phyloP scores from a whole-genome alignment of 176 grass and related monocot species.

The Musa beccarii region DNA sequence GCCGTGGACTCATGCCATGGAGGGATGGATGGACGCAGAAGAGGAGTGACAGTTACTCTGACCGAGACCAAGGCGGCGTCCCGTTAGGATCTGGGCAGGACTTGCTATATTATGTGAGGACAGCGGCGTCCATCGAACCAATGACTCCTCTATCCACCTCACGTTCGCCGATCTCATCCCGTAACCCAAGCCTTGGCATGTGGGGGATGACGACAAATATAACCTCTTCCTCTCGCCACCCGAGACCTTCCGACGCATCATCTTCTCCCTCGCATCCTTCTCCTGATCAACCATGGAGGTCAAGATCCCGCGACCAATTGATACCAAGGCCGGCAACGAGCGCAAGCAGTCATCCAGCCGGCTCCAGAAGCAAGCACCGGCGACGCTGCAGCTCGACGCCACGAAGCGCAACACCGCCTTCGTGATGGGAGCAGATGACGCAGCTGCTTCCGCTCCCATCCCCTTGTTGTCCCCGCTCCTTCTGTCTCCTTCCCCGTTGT shows the following conservation, averaged over 20 bases:
- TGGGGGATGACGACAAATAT: no score
- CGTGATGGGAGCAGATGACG: neutral
- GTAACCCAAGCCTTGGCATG: no score
- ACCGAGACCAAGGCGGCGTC: no score
- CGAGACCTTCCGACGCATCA: no score
- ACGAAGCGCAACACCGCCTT: neutral
- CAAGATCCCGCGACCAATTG: neutral
- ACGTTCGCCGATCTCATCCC: no score
- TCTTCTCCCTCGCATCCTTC: neutral
- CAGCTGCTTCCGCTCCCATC: neutral
- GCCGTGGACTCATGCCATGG: conserved; percentile 48
- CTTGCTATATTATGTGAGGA: no score
- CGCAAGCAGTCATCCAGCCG: neutral
- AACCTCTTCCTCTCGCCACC: no score
- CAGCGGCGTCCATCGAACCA: no score
- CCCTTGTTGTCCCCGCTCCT: neutral
- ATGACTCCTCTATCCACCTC: no score
- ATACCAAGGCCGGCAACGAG: neutral
- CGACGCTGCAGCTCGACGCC: neutral
- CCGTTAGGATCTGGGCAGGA: no score
- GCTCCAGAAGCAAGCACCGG: neutral
- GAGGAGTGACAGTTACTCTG: neutral
- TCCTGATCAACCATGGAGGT: neutral
- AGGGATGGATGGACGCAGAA: conserved; percentile 56
- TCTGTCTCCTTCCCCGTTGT: neutral